Base-by-base conservation (phyloP, 176 grass and related monocot genomes). In the Cenchrus americanus region DNA sequence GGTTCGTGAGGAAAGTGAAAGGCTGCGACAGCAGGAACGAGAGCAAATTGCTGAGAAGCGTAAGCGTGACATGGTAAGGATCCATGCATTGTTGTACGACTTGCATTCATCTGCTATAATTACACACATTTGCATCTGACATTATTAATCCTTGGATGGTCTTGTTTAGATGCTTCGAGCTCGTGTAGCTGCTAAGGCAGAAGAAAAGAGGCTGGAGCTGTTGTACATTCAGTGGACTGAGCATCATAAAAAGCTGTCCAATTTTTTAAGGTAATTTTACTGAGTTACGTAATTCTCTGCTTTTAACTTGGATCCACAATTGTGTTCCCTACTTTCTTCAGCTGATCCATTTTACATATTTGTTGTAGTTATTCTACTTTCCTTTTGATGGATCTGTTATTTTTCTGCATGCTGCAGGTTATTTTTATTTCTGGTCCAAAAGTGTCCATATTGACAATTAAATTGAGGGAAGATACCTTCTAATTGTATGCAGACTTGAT, bases 361-460 rank as follows among this genome's bases (percentile, higher is more conserved):
- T 69, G 11, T 62, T 54, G 17, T 79, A 86, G n/a, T 71, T 63
- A 70, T 75, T 70, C 22, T 80, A 52, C 32, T 77, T 47, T 86
- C 40, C 71, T 78, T 70, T 77, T 89, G 48, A 78, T 80, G 44
- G 32, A 69, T 64, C 77, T 74, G 8, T 82, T 84, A 60, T 77
- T 84, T 84, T 82, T 90, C 69, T 87, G 69, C 59, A 64, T 68
- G 24, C 65, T 95, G 92, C 91, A 99, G 96, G 96, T 99, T 99
- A 99, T 92, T 99, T 95, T 98, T 99, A 93, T 90, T 95, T 76
- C 92, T 96, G 91, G 91, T 83, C 92, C 94, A 89, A 94, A 94
- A 92, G 90, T 94, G 83, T 97, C 81, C 96, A 90, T 98, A 94
- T 94, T 96, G 96, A 94, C 93, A 95, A 98, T 95, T 94, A 90